phyloP scores from a whole-genome alignment of 495 filamentous ascomycete genomes.

The Xanthoparmelia taractica region DNA sequence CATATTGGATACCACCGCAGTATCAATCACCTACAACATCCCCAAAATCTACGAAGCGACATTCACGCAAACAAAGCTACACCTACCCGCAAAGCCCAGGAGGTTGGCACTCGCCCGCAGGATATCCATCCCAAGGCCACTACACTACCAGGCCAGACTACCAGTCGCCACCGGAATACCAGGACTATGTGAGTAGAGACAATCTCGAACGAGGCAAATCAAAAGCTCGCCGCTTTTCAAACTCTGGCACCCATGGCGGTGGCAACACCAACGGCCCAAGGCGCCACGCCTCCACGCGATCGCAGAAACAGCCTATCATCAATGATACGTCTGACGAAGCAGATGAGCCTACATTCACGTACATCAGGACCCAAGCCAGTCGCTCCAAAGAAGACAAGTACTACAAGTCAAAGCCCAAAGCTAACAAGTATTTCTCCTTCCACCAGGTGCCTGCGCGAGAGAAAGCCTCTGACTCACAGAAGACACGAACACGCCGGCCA shows the following conservation, averaged over 20 bases:
- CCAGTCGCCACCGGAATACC: constrained; percentile 41
- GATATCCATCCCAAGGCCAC: constrained; percentile 32
- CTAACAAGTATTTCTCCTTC: constrained; percentile 48
- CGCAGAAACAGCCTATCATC: constrained; percentile 46
- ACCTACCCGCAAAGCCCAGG: constrained; percentile 28
- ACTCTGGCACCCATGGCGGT: constrained; percentile 32
- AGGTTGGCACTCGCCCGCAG: constrained; percentile 35
- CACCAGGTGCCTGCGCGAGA: constrained; percentile 42
- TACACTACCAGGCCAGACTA: constrained; percentile 44
- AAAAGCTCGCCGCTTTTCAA: constrained; percentile 34
- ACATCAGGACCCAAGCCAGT: constrained; percentile 32
- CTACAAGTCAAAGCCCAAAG: constrained; percentile 41
- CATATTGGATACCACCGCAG: constrained; percentile 25
- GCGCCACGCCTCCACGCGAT: constrained; percentile 34
- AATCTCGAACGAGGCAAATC: constrained; percentile 36
- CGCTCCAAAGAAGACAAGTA: constrained; percentile 37
- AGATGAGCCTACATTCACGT: constrained; percentile 38
- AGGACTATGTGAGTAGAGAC: constrained; percentile 53
- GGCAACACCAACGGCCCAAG: constrained; percentile 27
- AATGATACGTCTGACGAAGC: constrained; percentile 50
- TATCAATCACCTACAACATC: constrained; percentile 22
- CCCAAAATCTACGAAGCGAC: constrained; percentile 19
- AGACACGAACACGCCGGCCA: constrained; percentile 41
- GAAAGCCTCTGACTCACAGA: constrained; percentile 38
- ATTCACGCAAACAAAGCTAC: constrained; percentile 25